A percentile compares a stretch with the other conserved stretches of the same genome.
Conservation (phyloP, 345 rosid genomes). For the Linum trigynum region DNA sequence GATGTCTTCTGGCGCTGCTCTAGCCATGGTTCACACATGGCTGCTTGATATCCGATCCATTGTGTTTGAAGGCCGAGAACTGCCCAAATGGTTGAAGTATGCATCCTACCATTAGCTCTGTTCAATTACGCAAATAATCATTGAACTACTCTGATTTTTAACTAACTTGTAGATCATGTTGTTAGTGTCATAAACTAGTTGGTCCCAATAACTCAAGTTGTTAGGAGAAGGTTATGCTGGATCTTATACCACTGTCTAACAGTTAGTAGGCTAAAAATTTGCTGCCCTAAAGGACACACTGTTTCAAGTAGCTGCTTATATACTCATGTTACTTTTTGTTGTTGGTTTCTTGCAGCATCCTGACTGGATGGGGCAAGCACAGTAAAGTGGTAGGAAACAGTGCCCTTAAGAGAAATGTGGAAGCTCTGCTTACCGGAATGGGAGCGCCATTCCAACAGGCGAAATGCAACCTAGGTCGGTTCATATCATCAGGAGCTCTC, state of each 20-base stretch:
- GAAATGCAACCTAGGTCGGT: conserved; percentile 77
- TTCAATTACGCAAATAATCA: too few species aligned
- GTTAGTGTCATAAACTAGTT: too few species aligned
- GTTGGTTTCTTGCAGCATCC: conserved; percentile 42
- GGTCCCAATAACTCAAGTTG: too few species aligned
- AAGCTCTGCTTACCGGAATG: conserved; percentile 57
- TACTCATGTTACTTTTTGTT: not conserved
- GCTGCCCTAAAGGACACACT: too few species aligned
- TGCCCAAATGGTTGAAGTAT: conserved; percentile 77
- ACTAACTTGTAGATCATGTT: too few species aligned
- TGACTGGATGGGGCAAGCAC: conserved; percentile 99
- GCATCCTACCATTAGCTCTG: not conserved
- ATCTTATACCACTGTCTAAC: too few species aligned
- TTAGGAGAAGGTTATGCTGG: too few species aligned
- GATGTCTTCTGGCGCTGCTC: conserved; percentile 96
- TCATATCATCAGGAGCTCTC: conserved; percentile 54
- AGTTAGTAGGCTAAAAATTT: too few species aligned
- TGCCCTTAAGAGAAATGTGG: conserved; percentile 55
- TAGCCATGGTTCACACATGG: conserved; percentile 91
- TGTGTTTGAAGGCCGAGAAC: conserved; percentile 66
- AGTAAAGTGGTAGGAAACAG: conserved; percentile 91
- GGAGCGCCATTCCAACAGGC: conserved; percentile 71
- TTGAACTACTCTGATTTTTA: too few species aligned
- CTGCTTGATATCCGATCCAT: conserved; percentile 72
- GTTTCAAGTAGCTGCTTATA: not conserved